Percentiles rank a stretch among this genome's conserved stretches.
Conservation (phyloP, 2,329 filamentous ascomycete species). For the Whalleya microplaca region DNA sequence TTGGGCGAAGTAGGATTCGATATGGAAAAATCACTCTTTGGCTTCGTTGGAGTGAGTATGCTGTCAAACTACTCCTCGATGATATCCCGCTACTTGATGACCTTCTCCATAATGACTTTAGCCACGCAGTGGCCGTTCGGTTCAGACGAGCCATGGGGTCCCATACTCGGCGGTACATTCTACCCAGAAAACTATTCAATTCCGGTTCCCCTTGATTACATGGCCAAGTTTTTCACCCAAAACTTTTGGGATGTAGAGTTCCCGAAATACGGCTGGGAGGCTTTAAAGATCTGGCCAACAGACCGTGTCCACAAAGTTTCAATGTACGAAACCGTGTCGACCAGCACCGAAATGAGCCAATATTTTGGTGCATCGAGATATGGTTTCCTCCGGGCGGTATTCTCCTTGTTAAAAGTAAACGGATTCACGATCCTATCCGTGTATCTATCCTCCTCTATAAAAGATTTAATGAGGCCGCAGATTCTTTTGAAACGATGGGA, state of each 20-base stretch:
- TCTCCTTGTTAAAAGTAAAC: neutral
- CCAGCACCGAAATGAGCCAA: rapidly evolving
- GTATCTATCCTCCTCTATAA: slow-evolving; percentile 4
- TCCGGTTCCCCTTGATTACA: slow-evolving; percentile 24
- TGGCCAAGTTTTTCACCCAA: slow-evolving; percentile 31
- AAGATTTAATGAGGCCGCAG: neutral
- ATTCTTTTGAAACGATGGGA: too few species aligned
- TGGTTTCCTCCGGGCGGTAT: slow-evolving; percentile 8
- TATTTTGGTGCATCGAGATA: neutral
- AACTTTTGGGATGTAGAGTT: slow-evolving; percentile 31
- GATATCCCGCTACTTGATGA: neutral
- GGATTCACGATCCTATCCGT: slow-evolving; percentile 12
- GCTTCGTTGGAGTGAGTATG: neutral
- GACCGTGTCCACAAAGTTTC: neutral
- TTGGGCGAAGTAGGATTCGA: slow-evolving; percentile 19
- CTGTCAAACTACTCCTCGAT: neutral
- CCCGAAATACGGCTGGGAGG: slow-evolving; percentile 18
- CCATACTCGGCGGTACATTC: neutral
- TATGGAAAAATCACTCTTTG: slow-evolving; percentile 26
- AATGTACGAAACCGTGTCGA: neutral
- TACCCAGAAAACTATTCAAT: slow-evolving; percentile 11
- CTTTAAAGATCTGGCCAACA: slow-evolving; percentile 19
- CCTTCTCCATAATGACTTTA: slow-evolving; percentile 4
- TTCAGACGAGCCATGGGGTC: neutral
- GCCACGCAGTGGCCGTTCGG: slow-evolving; percentile 10